Base-by-base conservation (phyloP, 768 basidiomycete genomes). In the Cantharellus anzutake region DNA sequence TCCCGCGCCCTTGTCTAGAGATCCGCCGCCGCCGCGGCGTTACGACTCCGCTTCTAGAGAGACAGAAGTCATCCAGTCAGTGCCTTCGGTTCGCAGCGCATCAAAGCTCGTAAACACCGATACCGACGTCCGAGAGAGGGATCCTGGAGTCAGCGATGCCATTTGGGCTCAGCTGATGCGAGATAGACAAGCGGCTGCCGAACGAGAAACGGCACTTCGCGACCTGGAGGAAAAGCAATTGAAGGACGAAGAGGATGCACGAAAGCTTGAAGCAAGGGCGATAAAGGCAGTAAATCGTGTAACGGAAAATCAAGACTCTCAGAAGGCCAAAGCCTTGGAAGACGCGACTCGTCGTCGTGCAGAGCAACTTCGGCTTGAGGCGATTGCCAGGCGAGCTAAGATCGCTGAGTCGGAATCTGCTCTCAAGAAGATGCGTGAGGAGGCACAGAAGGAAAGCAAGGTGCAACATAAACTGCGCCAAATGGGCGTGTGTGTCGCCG, bases 91-190 rank as follows among this genome's bases (percentile, higher is more conserved):
- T 29, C 20, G 20, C 20, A 29, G 20, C 20, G 20, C 20, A 29
- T 29, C 20, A 29, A 29, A 29, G 20, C 20, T 29, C 20, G 20
- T 29, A 29, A 29, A 29, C 20, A 29, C 20, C 20, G 20, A 29
- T 29, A 29, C 20, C 20, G 20, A 29, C 20, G 20, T 29, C 20
- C 20, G 20, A 0, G 63, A 57, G 34, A 73, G 78, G 34, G 82
- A 82, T 66, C 52, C 71, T 20, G 82, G 76, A 0, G 78, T 83
- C 3, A 64, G 73, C 0, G 78, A 83, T 65, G 66, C 65, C 1
- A 66, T 74, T 5, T 83, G 82, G 82, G 37, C 63, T 5, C 71
- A 77, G 61, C 68, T 83, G 0, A 74, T 79, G 61, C 64, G 70
- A 67, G 58, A 38, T 55, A 55, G 62, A 29, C 65, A 64, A 53